Evolutionary conservation across 2,329 filamentous ascomycete species (phyloP).

Genomic region (Hawksworthiomyces lignivorus): DNA sequence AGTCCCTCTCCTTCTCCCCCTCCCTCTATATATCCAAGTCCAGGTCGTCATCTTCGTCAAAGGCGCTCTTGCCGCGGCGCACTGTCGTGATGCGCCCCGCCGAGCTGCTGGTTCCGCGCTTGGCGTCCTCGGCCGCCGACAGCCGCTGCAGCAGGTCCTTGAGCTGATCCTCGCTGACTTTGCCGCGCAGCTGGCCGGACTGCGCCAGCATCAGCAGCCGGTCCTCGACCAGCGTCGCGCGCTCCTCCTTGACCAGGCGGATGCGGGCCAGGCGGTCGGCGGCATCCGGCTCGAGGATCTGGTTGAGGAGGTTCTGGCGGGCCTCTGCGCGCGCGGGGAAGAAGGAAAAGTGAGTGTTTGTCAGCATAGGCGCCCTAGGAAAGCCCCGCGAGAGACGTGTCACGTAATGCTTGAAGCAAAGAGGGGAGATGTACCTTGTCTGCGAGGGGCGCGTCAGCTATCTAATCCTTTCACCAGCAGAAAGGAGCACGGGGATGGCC

Average conservation of each 20-base stretch:
- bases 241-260: slow-evolving; percentile 87
- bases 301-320: slow-evolving; percentile 69
- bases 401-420: too few relatives aligned
- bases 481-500: too few relatives aligned
- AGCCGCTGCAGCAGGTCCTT: slow-evolving; percentile 87
- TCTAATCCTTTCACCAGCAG: too few relatives aligned
- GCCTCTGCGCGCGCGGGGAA: slow-evolving; percentile 49
- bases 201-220: slow-evolving; percentile 85
- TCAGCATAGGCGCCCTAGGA: too few relatives aligned
- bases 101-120: slow-evolving; percentile 33
- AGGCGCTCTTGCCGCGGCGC: slow-evolving; percentile 66
- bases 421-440: slow-evolving; percentile 3
- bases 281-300: slow-evolving; percentile 92
- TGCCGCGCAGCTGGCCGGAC: slow-evolving; percentile 74
- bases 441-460: too few relatives aligned
- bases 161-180: slow-evolving; percentile 87
- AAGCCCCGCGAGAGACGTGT: too few relatives aligned
- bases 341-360: slow-evolving; percentile 13
- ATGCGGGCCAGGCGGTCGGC: slow-evolving; percentile 91
- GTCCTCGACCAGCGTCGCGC: slow-evolving; percentile 86
- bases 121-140: slow-evolving; percentile 72
- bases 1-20: background rate
- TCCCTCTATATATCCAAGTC: slow-evolving; percentile 12
- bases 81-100: slow-evolving; percentile 82
- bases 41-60: slow-evolving; percentile 72